A percentile compares a stretch with the other conserved stretches of the same genome.
Evolutionary conservation across 371 early-diverging fungal species (phyloP).

Genomic region (Rhizopus arrhizus): DNA sequence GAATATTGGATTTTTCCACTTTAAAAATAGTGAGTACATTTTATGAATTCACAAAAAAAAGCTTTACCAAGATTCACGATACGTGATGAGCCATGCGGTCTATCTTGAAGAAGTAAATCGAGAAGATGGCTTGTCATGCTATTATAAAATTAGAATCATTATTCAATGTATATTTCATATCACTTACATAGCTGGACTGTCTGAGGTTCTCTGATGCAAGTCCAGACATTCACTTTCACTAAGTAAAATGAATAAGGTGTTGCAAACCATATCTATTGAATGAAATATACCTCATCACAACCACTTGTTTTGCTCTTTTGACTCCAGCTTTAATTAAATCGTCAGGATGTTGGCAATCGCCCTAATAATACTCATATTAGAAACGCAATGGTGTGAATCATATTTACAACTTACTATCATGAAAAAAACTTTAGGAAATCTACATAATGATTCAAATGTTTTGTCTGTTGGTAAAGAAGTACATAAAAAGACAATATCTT

Average conservation of each 20-base stretch:
- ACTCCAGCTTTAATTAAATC: slow-evolving; percentile 62
- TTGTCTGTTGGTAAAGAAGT: slow-evolving; percentile 40
- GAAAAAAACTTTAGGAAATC: slow-evolving; percentile 59
- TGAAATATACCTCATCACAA: slow-evolving; percentile 53
- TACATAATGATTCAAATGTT: slow-evolving; percentile 51
- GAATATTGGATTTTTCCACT: slow-evolving; percentile 51
- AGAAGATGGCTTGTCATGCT: slow-evolving; percentile 46
- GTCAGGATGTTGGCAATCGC: slow-evolving; percentile 60
- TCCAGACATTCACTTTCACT: slow-evolving; percentile 49
- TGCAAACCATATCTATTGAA: not conserved
- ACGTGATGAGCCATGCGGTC: slow-evolving; percentile 27
- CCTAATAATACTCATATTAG: slow-evolving; percentile 29
- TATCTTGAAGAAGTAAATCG: slow-evolving; percentile 30
- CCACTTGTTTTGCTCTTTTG: slow-evolving; percentile 58
- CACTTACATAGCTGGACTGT: slow-evolving; percentile 53
- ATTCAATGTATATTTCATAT: not conserved
- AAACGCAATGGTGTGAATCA: slow-evolving; percentile 15
- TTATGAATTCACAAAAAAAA: not conserved
- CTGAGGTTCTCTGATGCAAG: slow-evolving; percentile 40
- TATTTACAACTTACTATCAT: slow-evolving; percentile 45
- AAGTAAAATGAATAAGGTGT: not conserved
- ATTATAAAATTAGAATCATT: not conserved
- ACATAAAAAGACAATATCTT: slow-evolving; percentile 59
- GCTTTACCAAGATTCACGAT: slow-evolving; percentile 37
- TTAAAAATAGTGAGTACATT: not conserved